Percentiles rank a stretch among this genome's conserved stretches.
phyloP scores from a whole-genome alignment of 805 yeast genomes.

The Grigorovia transvaalensis region DNA sequence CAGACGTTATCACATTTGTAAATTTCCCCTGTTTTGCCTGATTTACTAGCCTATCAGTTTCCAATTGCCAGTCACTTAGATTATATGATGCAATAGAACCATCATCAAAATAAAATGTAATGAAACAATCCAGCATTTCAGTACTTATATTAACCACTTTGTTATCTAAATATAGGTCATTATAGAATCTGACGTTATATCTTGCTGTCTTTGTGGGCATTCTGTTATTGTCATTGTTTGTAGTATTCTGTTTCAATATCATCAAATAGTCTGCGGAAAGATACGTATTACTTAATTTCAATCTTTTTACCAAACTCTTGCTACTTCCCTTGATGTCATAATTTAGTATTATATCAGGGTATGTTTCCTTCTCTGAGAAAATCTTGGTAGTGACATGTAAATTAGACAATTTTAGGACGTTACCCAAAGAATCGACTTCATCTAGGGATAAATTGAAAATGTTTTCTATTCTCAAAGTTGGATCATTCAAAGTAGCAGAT shows the following conservation, averaged over 20 bases:
- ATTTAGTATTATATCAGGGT: slow-evolving; percentile 23
- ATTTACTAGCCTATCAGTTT: slow-evolving; percentile 15
- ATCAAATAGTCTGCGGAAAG: slow-evolving; percentile 16
- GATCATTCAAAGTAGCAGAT: slow-evolving; percentile 22
- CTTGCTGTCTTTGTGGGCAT: slow-evolving; percentile 12
- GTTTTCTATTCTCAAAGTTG: slow-evolving; percentile 20
- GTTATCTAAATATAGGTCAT: slow-evolving; percentile 11
- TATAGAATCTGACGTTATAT: slow-evolving; percentile 10
- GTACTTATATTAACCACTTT: slow-evolving; percentile 16
- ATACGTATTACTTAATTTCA: slow-evolving; percentile 12
- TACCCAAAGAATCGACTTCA: slow-evolving; percentile 15
- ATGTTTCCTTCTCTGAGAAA: slow-evolving; percentile 18
- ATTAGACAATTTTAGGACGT: slow-evolving; percentile 14
- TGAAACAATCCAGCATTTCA: slow-evolving; percentile 21
- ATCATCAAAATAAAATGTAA: slow-evolving; percentile 18
- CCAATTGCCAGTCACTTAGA: slow-evolving; percentile 21
- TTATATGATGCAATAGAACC: slow-evolving; percentile 17
- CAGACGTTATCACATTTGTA: slow-evolving; percentile 22
- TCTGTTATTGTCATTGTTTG: neutral
- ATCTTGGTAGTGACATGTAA: slow-evolving; percentile 22
- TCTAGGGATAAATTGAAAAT: slow-evolving; percentile 19
- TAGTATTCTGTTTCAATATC: slow-evolving; percentile 9
- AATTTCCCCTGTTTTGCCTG: slow-evolving; percentile 18
- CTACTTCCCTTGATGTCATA: slow-evolving; percentile 16
- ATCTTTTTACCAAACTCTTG: slow-evolving; percentile 20